These are phyloP conservation scores for Hemisphaericaspora subhashii DNA, from an alignment of 1,139 yeast species.

Conservation along the genomic window DNA sequence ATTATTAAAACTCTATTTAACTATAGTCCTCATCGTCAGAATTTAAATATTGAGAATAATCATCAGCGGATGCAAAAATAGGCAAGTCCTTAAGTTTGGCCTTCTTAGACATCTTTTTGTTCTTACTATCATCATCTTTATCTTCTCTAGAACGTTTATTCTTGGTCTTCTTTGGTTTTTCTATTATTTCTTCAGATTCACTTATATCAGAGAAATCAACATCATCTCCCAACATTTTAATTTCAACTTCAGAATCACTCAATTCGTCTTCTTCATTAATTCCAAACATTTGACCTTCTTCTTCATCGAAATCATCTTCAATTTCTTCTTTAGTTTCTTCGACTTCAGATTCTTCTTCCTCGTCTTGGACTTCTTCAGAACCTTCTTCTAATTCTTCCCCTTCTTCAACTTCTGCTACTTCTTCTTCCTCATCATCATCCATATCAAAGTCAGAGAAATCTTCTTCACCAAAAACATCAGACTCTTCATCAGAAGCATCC, in stretches of 20 bases:
- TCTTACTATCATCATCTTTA: slow-evolving; percentile 22
- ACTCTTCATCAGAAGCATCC: slow-evolving; percentile 46
- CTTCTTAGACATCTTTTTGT: slow-evolving; percentile 57
- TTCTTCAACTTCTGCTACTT: slow-evolving; percentile 13
- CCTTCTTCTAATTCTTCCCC: slow-evolving; percentile 15
- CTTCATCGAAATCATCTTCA: slow-evolving; percentile 21
- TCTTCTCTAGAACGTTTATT: slow-evolving; percentile 26
- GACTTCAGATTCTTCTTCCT: slow-evolving; percentile 23
- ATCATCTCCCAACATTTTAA: slow-evolving; percentile 21
- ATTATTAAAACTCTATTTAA: slow-evolving; percentile 10
- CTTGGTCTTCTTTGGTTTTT: slow-evolving; percentile 19
- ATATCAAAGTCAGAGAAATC: slow-evolving; percentile 17
- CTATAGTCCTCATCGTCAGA: slow-evolving; percentile 56
- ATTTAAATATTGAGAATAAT: slow-evolving; percentile 73
- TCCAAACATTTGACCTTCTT: slow-evolving; percentile 28
- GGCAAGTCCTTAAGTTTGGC: slow-evolving; percentile 71
- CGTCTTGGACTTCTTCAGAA: slow-evolving; percentile 19
- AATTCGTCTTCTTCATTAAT: slow-evolving; percentile 39
- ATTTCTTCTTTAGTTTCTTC: slow-evolving; percentile 21
- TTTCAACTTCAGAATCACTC: slow-evolving; percentile 34
- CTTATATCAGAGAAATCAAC: slow-evolving; percentile 18
- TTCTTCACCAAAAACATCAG: slow-evolving; percentile 47
- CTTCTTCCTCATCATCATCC: slow-evolving; percentile 21
- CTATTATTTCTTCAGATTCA: slow-evolving; percentile 20
- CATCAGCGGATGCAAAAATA: slow-evolving; percentile 86